Percentiles rank a stretch among this genome's conserved stretches.
Evolutionary conservation across 2,329 filamentous ascomycete species (phyloP).

Genomic region (Phaeosphaeria sp.): DNA sequence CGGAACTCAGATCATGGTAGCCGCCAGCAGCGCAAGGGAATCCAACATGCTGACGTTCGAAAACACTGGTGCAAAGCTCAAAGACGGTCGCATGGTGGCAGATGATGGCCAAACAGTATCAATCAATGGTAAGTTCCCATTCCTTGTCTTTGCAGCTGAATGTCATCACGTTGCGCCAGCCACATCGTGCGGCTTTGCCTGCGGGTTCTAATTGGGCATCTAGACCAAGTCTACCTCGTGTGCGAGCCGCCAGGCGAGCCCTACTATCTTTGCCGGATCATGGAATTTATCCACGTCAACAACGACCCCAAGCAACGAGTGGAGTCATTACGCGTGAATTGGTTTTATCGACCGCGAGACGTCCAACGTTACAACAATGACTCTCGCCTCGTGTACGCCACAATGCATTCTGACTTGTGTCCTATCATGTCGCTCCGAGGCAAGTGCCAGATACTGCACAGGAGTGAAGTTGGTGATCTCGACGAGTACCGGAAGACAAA

Average conservation of each 20-base stretch:
- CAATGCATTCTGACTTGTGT: conserved; percentile 98
- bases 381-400: conserved; percentile 89
- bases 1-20: conserved; percentile 45
- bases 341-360: conserved; percentile 97
- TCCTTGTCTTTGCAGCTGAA: conserved; percentile 28
- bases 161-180: conserved; percentile 36
- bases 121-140: conserved; percentile 73
- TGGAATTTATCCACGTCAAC: conserved; percentile 91
- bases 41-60: conserved; percentile 92
- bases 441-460: conserved; percentile 89
- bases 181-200: conserved; percentile 32
- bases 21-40: conserved; percentile 59
- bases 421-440: conserved; percentile 91
- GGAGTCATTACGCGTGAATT: conserved; percentile 91
- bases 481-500: conserved; percentile 83
- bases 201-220: conserved; percentile 45
- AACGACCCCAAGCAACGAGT: conserved; percentile 73
- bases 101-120: conserved; percentile 87
- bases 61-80: conserved; percentile 69
- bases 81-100: conserved; percentile 79
- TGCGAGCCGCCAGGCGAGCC: conserved; percentile 97
- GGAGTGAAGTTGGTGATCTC: conserved; percentile 81
- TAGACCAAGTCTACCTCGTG: conserved; percentile 91
- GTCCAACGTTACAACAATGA: conserved; percentile 92
- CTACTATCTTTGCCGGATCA: conserved; percentile 96